These are phyloP conservation scores for Fusarium sp. DNA, from an alignment of 2,329 filamentous ascomycete species.

Conservation along the genomic window DNA sequence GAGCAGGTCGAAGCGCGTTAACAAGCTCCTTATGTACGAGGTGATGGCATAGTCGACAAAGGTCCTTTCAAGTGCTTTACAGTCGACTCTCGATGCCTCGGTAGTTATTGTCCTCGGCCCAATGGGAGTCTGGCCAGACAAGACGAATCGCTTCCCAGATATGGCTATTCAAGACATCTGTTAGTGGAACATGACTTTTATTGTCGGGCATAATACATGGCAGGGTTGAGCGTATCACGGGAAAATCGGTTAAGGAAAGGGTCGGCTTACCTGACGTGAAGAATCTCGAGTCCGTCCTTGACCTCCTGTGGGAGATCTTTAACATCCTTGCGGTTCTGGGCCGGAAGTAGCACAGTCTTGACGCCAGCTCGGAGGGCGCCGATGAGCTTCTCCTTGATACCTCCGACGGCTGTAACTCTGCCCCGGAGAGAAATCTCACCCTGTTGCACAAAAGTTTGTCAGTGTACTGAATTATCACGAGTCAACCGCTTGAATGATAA, in stretches of 20 bases:
- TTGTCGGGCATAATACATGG: constrained; percentile 32
- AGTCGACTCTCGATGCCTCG: constrained; percentile 82
- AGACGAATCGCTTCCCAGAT: constrained; percentile 93
- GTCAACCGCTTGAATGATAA: constrained; percentile 35
- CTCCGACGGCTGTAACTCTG: constrained; percentile 91
- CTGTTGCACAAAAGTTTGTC: constrained; percentile 52
- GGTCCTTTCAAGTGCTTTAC: constrained; percentile 55
- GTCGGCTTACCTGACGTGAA: constrained; percentile 81
- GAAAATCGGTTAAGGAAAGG: constrained; percentile 56
- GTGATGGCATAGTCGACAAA: constrained; percentile 4
- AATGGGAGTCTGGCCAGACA: constrained; percentile 91
- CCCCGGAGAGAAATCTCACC: constrained; percentile 83
- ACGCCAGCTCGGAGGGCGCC: constrained; percentile 92
- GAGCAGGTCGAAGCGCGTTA: constrained; percentile 18
- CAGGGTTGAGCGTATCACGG: constrained; percentile 34
- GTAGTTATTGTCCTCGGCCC: constrained; percentile 78
- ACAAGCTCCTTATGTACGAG: constrained; percentile 20
- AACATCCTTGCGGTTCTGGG: constrained; percentile 90
- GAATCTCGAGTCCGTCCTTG: constrained; percentile 84
- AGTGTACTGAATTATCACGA: constrained; percentile 35
- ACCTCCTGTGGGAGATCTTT: constrained; percentile 93
- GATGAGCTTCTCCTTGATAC: constrained; percentile 99
- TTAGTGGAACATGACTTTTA: constrained; percentile 46
- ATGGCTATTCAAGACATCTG: constrained; percentile 65
- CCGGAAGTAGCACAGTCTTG: constrained; percentile 89